phyloP scores from a whole-genome alignment of 1,139 yeast species.

The Diutina scorzettiae region DNA sequence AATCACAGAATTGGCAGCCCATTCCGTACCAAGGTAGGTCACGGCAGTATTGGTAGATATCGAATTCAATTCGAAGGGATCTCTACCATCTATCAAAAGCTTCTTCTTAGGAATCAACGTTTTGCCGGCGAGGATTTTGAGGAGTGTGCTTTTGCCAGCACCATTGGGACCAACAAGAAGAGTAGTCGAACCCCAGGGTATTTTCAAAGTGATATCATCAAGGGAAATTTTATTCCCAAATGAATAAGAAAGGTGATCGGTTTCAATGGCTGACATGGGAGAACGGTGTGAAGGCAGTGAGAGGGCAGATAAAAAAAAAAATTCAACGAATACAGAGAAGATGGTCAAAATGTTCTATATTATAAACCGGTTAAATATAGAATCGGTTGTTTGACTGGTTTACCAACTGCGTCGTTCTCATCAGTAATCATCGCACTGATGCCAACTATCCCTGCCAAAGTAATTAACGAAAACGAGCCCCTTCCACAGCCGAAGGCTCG shows the following conservation, averaged over 20 bases:
- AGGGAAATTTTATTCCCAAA: conserved; percentile 57
- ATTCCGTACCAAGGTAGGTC: conserved; percentile 90
- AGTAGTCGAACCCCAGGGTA: conserved; percentile 66
- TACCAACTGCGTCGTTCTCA: too few species aligned
- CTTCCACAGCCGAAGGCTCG: conserved; percentile 15
- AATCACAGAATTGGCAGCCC: conserved; percentile 90
- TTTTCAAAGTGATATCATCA: conserved; percentile 42
- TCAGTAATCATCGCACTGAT: too few species aligned
- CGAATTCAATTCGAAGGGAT: conserved; percentile 52
- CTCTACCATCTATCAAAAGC: conserved; percentile 62
- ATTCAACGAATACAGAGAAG: too few species aligned
- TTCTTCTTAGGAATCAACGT: conserved; percentile 68
- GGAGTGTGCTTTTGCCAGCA: conserved; percentile 88
- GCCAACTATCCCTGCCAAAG: too few species aligned
- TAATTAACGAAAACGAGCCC: too few species aligned
- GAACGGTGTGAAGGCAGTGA: too few species aligned
- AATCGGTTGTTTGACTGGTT: too few species aligned
- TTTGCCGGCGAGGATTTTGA: conserved; percentile 81
- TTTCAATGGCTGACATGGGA: conserved; percentile 31
- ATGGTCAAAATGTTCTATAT: too few species aligned
- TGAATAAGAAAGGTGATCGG: conserved; percentile 54
- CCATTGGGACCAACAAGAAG: conserved; percentile 90
- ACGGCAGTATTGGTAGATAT: conserved; percentile 25
- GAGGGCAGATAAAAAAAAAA: too few species aligned
- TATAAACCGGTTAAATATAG: too few species aligned